Evolutionary conservation across 2,329 filamentous ascomycete species (phyloP), one percentile per base, ranked within the genome.

Genomic region (Lecanoromycetidae sp.): DNA sequence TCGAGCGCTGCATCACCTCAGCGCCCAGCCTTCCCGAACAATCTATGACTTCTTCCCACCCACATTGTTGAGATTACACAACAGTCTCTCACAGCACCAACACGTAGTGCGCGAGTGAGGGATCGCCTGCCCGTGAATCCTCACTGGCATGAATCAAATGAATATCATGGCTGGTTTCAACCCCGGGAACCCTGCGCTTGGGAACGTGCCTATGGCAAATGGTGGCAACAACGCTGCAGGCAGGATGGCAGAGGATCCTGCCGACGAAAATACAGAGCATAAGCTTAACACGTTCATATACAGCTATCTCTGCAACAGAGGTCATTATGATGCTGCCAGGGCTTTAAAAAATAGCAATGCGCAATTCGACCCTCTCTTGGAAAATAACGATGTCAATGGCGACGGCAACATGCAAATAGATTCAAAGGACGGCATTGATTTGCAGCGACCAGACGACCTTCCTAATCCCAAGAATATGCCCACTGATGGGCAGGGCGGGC

Each of bases 341-440:
- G 75, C 80, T 40, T 72, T 94, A 51, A 67, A 85, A 47, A 72
- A 75, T 36, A 74, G 75, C 63, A 77, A 83, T 54, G 74, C 66
- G 57, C 77, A 74, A 50, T 69, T 86, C 54, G 80, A 81, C 47
- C 83, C 78, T 57, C 77, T 82, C n/a, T 76, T 75, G 52, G 75
- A 74, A 48, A 77, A 82, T 55, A 75, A 77, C 54, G 80, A 86
- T 57, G 75, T 84, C 46, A 87, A 87, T 60, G 82, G 83, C 36
- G 70, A 79, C 52, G 82, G 84, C 52, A 79, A 90, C 60, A 87
- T 90, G 78, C 84, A 90, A 57, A 81, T 79, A n/a, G 87, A 93
- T 60, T 75, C 71, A 52, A 91, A 91, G 67, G 83, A 90, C 55
- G 81, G 83, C 53, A 66, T 82, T 51, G 80, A 85, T 55, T 64